Evolutionary conservation across 164 flowering plant species (phyloP).

Genomic region (Vitis riparia): DNA sequence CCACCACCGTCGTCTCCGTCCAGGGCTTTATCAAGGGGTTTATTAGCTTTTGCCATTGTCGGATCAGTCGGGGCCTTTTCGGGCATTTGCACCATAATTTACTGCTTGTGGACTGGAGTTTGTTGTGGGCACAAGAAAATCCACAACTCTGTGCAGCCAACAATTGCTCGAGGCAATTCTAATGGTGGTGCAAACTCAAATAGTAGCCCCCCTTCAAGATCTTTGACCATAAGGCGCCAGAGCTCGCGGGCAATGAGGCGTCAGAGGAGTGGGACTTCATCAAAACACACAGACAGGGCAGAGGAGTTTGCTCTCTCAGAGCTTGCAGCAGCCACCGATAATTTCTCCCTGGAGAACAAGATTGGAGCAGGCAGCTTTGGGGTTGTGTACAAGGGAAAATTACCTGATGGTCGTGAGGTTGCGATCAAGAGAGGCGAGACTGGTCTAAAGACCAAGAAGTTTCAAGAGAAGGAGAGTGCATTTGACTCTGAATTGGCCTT

Average conservation of each 20-base stretch:
- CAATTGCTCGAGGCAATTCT: constrained; percentile 48
- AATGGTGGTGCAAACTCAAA: constrained; percentile 29
- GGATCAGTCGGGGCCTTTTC: constrained; percentile 74
- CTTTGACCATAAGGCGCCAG: constrained; percentile 73
- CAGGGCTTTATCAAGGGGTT: constrained; percentile 31
- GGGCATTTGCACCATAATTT: constrained; percentile 57
- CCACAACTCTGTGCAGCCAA: constrained; percentile 93
- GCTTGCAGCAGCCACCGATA: constrained; percentile 68
- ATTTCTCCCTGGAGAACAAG: constrained; percentile 72
- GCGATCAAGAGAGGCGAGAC: constrained; percentile 92
- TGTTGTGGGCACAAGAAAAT: constrained; percentile 77
- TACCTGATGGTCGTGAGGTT: constrained; percentile 70
- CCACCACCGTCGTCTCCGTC: constrained; percentile 29
- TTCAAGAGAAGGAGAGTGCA: constrained; percentile 89
- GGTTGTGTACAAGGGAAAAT: constrained; percentile 61
- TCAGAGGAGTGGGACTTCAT: constrained; percentile 92
- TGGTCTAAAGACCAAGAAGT: constrained; percentile 40
- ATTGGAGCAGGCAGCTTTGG: constrained; percentile 95
- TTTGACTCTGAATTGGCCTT: constrained; percentile 87
- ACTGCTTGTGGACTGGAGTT: constrained; percentile 73
- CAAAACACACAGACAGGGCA: constrained; percentile 71
- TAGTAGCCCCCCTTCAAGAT: constrained; percentile 52
- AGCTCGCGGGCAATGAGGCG: constrained; percentile 74
- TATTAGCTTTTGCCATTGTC: constrained; percentile 72
- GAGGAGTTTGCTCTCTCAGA: constrained; percentile 75